A percentile compares a stretch with the other conserved stretches of the same genome.
phyloP scores from a whole-genome alignment of 2,329 filamentous ascomycete species.

The Paracoccidioides lutzii region DNA sequence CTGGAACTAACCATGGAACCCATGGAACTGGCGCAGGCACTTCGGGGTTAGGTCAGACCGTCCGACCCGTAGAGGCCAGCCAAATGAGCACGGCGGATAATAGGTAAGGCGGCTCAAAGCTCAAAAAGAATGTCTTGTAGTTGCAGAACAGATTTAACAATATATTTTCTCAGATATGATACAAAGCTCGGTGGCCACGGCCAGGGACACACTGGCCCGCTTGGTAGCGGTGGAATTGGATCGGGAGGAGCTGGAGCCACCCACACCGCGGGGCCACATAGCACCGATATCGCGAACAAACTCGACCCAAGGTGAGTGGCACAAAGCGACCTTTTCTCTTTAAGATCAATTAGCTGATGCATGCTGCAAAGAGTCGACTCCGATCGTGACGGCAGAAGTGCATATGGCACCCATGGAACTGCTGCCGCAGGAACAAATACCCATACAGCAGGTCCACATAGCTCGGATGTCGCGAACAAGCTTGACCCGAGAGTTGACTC shows the following conservation, averaged over 20 bases:
- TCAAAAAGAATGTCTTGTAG: background rate
- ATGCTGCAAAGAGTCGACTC: too few relatives aligned
- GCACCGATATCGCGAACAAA: constrained; percentile 10
- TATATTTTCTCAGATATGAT: background rate
- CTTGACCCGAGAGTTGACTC: constrained; percentile 12
- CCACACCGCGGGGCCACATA: constrained; percentile 30
- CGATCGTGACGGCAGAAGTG: too few relatives aligned
- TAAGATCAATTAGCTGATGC: too few relatives aligned
- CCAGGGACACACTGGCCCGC: background rate
- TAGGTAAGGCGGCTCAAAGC: background rate
- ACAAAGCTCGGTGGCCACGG: background rate
- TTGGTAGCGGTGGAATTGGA: too few relatives aligned
- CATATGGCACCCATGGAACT: background rate
- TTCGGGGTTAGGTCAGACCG: background rate
- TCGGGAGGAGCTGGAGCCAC: background rate
- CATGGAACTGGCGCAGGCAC: background rate
- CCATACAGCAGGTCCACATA: constrained; percentile 11
- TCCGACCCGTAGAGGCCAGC: background rate
- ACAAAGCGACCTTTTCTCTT: too few relatives aligned
- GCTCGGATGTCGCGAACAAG: constrained; percentile 19
- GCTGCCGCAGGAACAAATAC: constrained; percentile 7
- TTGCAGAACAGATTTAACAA: background rate
- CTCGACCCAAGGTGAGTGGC: too few relatives aligned
- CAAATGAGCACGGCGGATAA: background rate
- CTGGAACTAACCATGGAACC: too few relatives aligned